Conservation (phyloP, 768 basidiomycete species). For the Kwoniella mangroviensis region DNA sequence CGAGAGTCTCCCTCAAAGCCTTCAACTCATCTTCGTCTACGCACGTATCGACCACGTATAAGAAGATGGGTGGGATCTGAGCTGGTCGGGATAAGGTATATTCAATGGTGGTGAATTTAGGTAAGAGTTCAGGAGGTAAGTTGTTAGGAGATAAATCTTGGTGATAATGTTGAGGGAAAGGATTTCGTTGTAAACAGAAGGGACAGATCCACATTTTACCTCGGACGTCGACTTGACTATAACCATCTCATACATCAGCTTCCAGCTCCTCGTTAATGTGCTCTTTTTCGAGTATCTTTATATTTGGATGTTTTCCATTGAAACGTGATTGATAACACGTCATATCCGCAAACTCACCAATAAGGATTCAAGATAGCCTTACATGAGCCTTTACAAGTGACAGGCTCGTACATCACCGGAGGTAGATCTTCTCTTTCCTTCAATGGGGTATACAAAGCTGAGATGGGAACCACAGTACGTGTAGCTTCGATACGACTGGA, state of each 20-base stretch:
- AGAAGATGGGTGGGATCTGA: slow-evolving; percentile 91
- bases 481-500: slow-evolving; percentile 98
- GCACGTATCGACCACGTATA: slow-evolving; percentile 97
- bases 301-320: not conserved
- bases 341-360: slow-evolving; percentile 66
- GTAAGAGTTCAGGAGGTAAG: slow-evolving; percentile 90
- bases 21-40: slow-evolving; percentile 89
- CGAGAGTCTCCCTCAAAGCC: slow-evolving; percentile 90
- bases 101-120: slow-evolving; percentile 99
- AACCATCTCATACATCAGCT: too few relatives aligned
- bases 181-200: slow-evolving; percentile 94
- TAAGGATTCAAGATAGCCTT: slow-evolving; percentile 97
- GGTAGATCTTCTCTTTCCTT: slow-evolving; percentile 93
- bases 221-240: slow-evolving; percentile 95
- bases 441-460: slow-evolving; percentile 94
- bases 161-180: slow-evolving; percentile 92
- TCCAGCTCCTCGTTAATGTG: too few relatives aligned
- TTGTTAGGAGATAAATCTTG: slow-evolving; percentile 98
- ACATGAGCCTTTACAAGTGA: slow-evolving; percentile 97
- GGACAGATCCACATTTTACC: slow-evolving; percentile 99
- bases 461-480: slow-evolving; percentile 94
- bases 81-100: slow-evolving; percentile 94
- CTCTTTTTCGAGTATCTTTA: too few relatives aligned
- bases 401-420: slow-evolving; percentile 95
- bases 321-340: not conserved